Conservation (phyloP, 2,329 filamentous ascomycete species). For the Pseudogymnoascus sp. region DNA sequence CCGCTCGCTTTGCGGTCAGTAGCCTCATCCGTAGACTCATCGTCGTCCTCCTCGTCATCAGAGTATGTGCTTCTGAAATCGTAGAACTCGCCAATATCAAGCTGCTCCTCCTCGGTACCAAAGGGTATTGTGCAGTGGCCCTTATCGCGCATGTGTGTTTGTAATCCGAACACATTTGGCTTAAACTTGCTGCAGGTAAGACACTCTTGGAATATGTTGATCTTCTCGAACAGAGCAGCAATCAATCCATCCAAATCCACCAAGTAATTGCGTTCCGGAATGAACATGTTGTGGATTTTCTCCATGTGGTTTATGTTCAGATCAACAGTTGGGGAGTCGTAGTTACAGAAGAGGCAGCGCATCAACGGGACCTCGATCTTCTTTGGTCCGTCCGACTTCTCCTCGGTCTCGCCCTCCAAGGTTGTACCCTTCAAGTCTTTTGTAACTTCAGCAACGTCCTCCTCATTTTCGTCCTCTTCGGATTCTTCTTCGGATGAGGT, state of each 20-base stretch:
- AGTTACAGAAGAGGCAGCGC: slow-evolving; percentile 86
- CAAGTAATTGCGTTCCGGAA: slow-evolving; percentile 81
- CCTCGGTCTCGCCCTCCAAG: slow-evolving; percentile 16
- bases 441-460: slow-evolving; percentile 61
- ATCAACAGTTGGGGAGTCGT: slow-evolving; percentile 64
- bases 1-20: slow-evolving; percentile 40
- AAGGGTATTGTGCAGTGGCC: slow-evolving; percentile 97
- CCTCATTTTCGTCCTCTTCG: slow-evolving; percentile 69
- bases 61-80: slow-evolving; percentile 96
- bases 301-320: slow-evolving; percentile 85
- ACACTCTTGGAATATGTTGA: slow-evolving; percentile 74
- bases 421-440: slow-evolving; percentile 19
- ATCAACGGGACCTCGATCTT: slow-evolving; percentile 23
- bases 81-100: slow-evolving; percentile 93
- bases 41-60: slow-evolving; percentile 59
- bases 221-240: slow-evolving; percentile 67
- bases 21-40: slow-evolving; percentile 46
- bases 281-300: slow-evolving; percentile 88
- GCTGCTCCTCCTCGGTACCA: slow-evolving; percentile 76
- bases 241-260: slow-evolving; percentile 76
- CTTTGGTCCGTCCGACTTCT: slow-evolving; percentile 32
- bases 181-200: slow-evolving; percentile 80
- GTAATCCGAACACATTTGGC: slow-evolving; percentile 67
- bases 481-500: slow-evolving; percentile 62
- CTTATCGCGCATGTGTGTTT: slow-evolving; percentile 96